Conservation (phyloP, 169 alveolate species). For the Eimeria acervulina region DNA sequence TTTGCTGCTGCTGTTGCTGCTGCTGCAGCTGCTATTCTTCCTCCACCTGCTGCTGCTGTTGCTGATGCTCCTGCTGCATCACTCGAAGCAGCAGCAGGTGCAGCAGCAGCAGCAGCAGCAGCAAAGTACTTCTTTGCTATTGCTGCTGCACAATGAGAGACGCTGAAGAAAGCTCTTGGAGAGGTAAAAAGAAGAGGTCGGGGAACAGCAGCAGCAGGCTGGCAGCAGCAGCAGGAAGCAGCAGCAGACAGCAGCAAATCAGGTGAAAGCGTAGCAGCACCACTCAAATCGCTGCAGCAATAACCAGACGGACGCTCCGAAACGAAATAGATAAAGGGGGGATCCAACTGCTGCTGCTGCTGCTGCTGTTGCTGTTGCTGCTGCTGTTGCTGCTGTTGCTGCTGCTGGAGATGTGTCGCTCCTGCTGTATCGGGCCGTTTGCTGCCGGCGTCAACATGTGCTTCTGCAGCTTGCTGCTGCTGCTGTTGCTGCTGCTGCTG, state of each 20-base stretch:
- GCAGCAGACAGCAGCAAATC: slow-evolving; percentile 2
- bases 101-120: slow-evolving; percentile 30
- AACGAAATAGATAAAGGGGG: not conserved
- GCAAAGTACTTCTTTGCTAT: not conserved
- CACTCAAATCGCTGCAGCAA: not conserved
- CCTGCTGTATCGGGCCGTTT: not conserved
- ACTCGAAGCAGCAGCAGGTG: not conserved
- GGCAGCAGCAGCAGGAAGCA: slow-evolving; percentile 8
- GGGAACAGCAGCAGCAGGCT: not conserved
- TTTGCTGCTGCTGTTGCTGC: slow-evolving; percentile 2
- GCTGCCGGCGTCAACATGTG: not conserved
- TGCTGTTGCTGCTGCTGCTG: not conserved
- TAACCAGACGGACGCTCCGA: not conserved
- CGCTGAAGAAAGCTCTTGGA: not conserved
- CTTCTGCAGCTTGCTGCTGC: not conserved
- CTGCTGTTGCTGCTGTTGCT: not conserved
- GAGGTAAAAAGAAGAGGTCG: not conserved
- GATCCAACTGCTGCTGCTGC: slow-evolving; percentile 3
- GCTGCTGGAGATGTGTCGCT: not conserved
- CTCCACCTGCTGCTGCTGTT: slow-evolving; percentile 18
- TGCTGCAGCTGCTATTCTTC: not conserved
- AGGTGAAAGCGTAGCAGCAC: not conserved
- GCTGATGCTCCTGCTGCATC: slow-evolving; percentile 30
- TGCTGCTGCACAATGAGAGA: not conserved
- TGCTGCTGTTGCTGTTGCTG: not conserved